phyloP scores from a whole-genome alignment of 164 flowering plant species.

The Aristolochia fimbriata region DNA sequence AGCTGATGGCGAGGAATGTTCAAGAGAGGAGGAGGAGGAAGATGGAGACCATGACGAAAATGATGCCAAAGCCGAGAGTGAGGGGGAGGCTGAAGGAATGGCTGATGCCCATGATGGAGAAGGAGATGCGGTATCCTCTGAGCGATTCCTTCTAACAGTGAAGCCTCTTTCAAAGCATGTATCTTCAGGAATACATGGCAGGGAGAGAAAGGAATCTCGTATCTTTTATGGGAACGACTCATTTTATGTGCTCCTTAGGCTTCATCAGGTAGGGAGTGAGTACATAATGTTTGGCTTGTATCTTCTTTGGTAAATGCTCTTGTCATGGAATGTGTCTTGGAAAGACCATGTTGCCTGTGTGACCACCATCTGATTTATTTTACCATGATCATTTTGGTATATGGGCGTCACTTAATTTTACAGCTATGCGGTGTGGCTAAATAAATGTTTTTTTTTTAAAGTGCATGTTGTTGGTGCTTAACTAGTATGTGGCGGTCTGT shows the following conservation, averaged over 20 bases:
- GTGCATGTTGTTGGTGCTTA: too few species aligned
- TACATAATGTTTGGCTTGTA: too few species aligned
- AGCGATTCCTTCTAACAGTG: conserved; percentile 45
- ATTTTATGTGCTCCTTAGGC: conserved; percentile 85
- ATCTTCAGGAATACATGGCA: conserved; percentile 30
- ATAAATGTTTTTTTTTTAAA: background rate
- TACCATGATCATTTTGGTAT: too few species aligned
- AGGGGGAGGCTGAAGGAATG: conserved; percentile 86
- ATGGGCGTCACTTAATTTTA: too few species aligned
- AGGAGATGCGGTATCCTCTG: conserved; percentile 51
- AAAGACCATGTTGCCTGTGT: too few species aligned
- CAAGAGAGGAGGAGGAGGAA: conserved; percentile 45
- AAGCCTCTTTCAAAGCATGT: conserved; percentile 76
- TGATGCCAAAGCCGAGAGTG: conserved; percentile 79
- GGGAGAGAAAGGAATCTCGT: conserved; percentile 32
- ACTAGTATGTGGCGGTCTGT: too few species aligned
- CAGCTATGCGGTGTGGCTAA: background rate
- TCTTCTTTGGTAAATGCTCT: too few species aligned
- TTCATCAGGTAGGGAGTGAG: conserved; percentile 64
- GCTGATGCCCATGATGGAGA: conserved; percentile 76
- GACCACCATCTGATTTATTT: too few species aligned
- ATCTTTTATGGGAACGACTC: conserved; percentile 92
- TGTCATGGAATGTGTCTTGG: too few species aligned
- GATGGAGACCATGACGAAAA: conserved; percentile 54
- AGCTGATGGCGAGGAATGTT: conserved; percentile 71